Base-by-base conservation (phyloP, 768 basidiomycete genomes). In the Terana coerulea region DNA sequence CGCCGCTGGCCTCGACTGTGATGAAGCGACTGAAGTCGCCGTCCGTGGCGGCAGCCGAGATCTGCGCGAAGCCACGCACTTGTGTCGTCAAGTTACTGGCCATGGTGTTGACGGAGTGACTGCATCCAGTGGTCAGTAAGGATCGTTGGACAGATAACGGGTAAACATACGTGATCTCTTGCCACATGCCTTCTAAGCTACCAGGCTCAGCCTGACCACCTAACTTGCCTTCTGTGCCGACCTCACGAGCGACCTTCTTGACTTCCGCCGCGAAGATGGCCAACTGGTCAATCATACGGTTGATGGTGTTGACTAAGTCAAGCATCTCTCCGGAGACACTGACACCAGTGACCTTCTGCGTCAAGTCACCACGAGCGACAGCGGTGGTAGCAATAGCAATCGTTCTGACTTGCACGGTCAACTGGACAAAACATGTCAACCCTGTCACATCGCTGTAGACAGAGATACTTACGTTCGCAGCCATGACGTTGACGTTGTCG, bases 11-110 rank as follows among this genome's bases (percentile, higher is more conserved):
- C 63, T 98, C 95, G 63, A 99, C 97, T 24, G 97, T 98, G 74
- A 99, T 98, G 78, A 98, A 99, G 15, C 94, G 83, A 21, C 93
- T 95, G 70, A 98, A 98, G 70, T 98, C 97, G 54, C 97, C 95
- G 62, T 98, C 97, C 77, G 95, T 98, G 12, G 97, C 97, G 0
- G 97, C 95, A 0, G 95, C 95, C 1, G 92, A 95, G 60, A 98
- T 98, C 68, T 98, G 97, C 1, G 95, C 97, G 62, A 99, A 99
- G 5, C 95, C 97, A 68, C 97, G 87, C 43, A 99, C 97, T 84
- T 95, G 93, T 0, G 93, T 94, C n/a, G 93, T 95, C 72, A 95
- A 75, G 67, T 94, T 95, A 33, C 86, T 85, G 3, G 92, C 95
- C 95, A 99, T 98, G 10, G 91, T 95, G 67, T 98, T 99, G 57